Percentiles rank a stretch among this genome's conserved stretches.
Conservation (phyloP, 2,329 filamentous ascomycete genomes). For the Colletotrichum scovillei region DNA sequence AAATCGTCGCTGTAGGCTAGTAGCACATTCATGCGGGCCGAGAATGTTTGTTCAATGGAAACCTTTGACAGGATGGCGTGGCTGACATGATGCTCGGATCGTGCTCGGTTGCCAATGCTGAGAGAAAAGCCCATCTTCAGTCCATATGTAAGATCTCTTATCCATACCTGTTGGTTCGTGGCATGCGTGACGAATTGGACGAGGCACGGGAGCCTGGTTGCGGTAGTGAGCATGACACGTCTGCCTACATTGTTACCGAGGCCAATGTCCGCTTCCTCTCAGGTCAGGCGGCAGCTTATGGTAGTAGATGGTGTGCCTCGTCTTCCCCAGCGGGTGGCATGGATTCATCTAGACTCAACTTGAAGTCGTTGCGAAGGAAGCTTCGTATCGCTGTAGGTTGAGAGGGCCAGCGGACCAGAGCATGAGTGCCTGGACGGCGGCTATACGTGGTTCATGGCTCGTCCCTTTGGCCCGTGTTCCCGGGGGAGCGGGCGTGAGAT, state of each 20-base stretch:
- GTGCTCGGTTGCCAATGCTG: neutral
- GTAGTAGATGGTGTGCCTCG: constrained; percentile 3
- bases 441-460: constrained; percentile 37
- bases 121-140: neutral
- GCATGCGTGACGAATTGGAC: neutral
- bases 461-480: constrained; percentile 26
- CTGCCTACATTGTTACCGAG: constrained; percentile 9
- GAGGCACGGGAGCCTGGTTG: neutral
- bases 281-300: constrained; percentile 10
- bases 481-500: constrained; percentile 60
- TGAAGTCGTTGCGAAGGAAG: constrained; percentile 4
- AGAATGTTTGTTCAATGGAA: neutral
- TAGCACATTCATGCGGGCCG: neutral
- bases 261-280: neutral
- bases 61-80: neutral
- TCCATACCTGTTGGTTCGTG: constrained; percentile 3
- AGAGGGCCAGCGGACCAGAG: constrained; percentile 83
- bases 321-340: neutral
- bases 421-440: constrained; percentile 77
- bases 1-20: neutral
- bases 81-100: constrained; percentile 4
- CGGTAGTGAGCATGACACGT: constrained; percentile 29
- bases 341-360: neutral
- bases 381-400: constrained; percentile 61
- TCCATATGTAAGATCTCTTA: neutral